A percentile compares a stretch with the other conserved stretches of the same genome.
These are phyloP conservation scores for Rubroshorea leprosula DNA, from an alignment of 345 rosid genomes.

Conservation along the genomic window DNA sequence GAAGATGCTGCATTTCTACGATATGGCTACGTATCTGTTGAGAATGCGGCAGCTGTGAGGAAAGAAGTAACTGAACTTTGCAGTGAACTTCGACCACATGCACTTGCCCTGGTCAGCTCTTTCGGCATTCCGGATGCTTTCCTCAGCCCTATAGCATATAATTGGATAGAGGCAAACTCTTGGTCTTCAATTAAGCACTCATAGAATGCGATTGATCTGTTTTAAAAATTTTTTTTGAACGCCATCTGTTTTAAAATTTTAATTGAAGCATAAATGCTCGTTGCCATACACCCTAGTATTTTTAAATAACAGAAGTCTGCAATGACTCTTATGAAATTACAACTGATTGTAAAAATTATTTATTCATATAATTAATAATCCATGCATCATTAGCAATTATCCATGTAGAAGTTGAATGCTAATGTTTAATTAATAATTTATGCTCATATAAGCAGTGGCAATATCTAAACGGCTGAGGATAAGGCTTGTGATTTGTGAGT, in stretches of 20 bases:
- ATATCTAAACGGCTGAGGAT: too few relatives aligned
- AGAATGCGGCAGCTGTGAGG: slow-evolving; percentile 54
- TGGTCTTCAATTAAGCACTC: slow-evolving; percentile 51
- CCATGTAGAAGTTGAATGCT: too few relatives aligned
- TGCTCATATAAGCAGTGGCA: too few relatives aligned
- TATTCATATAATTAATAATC: too few relatives aligned
- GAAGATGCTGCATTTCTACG: slow-evolving; percentile 75
- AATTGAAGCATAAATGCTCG: background rate
- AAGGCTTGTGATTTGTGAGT: too few relatives aligned
- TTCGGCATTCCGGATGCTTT: slow-evolving; percentile 76
- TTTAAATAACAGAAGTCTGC: too few relatives aligned
- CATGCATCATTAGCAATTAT: too few relatives aligned
- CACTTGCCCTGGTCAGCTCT: slow-evolving; percentile 68
- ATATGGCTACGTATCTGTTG: slow-evolving; percentile 59
- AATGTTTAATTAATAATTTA: too few relatives aligned
- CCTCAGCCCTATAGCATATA: slow-evolving; percentile 74
- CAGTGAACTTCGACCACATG: slow-evolving; percentile 70
- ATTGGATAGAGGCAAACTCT: slow-evolving; percentile 86
- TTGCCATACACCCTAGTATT: too few relatives aligned
- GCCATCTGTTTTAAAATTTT: background rate
- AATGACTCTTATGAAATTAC: too few relatives aligned
- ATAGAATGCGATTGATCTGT: background rate
- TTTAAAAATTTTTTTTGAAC: background rate
- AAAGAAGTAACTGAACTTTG: slow-evolving; percentile 65
- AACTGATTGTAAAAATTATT: too few relatives aligned